phyloP scores from a whole-genome alignment of 495 filamentous ascomycete species.

The Aspergillus conjunctus region DNA sequence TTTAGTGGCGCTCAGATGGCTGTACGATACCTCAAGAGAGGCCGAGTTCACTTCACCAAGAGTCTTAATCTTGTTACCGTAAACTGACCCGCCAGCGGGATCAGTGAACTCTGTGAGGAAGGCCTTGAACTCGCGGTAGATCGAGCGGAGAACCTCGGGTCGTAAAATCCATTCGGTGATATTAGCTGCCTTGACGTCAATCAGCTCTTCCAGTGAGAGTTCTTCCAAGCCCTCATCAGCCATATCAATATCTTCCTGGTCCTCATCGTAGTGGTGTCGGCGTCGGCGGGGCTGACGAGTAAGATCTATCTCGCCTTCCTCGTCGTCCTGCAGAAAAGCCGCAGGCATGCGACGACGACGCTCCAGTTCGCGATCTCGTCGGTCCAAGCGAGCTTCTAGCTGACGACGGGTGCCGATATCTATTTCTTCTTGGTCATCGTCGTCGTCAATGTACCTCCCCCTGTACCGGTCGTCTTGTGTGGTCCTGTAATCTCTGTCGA shows the following conservation, averaged over 20 bases:
- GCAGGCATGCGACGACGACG: conserved; percentile 74
- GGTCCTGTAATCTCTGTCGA: conserved; percentile 78
- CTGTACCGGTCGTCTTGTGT: conserved; percentile 66
- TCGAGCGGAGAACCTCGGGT: conserved; percentile 86
- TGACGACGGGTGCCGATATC: conserved; percentile 70
- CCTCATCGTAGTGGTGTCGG: conserved; percentile 89
- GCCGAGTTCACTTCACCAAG: conserved; percentile 97
- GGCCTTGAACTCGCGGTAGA: conserved; percentile 94
- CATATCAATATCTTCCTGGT: conserved; percentile 85
- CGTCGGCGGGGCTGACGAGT: conserved; percentile 77
- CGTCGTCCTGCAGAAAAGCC: conserved; percentile 88
- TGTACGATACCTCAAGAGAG: conserved; percentile 93
- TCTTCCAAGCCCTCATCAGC: conserved; percentile 92
- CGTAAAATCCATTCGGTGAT: conserved; percentile 93
- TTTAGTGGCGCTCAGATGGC: conserved; percentile 84
- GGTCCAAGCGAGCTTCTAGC: conserved; percentile 80
- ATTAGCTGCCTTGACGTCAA: conserved; percentile 91
- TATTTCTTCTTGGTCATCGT: conserved; percentile 73
- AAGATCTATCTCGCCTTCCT: conserved; percentile 79
- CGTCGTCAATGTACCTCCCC: conserved; percentile 76
- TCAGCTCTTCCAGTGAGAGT: conserved; percentile 84
- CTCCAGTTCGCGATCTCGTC: conserved; percentile 78
- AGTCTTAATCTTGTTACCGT: conserved; percentile 87
- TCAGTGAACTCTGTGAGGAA: conserved; percentile 97
- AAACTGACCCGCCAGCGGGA: conserved; percentile 82